A percentile compares a stretch with the other conserved stretches of the same genome.
These are phyloP conservation scores for Odontarrhena argentea DNA, from an alignment of 345 rosid species.

Conservation along the genomic window DNA sequence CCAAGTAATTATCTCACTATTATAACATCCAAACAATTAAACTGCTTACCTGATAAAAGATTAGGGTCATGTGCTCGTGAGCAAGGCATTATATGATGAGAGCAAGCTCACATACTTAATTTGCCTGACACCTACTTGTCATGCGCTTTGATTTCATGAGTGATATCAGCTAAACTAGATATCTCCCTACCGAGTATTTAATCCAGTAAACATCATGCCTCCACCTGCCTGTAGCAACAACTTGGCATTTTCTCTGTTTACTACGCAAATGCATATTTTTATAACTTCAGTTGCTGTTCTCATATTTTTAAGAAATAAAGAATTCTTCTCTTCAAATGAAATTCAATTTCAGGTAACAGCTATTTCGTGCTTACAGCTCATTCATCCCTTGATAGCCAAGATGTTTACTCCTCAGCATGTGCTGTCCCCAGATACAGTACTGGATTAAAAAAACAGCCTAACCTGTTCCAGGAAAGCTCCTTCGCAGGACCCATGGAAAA, in stretches of 20 bases:
- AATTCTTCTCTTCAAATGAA: conserved; percentile 30
- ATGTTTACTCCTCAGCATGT: conserved; percentile 42
- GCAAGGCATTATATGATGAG: conserved; percentile 20
- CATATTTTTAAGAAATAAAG: not conserved
- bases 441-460: conserved; percentile 39
- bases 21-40: conserved; percentile 13
- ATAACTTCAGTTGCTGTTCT: conserved; percentile 6
- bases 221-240: not conserved
- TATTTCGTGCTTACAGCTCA: conserved; percentile 58
- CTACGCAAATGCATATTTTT: conserved; percentile 14
- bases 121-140: conserved; percentile 11
- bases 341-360: conserved; percentile 60
- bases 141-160: not conserved
- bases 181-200: conserved; percentile 12
- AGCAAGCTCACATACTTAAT: conserved; percentile 2
- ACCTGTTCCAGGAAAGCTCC: conserved; percentile 49
- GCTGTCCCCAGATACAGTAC: conserved; percentile 49
- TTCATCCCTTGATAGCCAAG: conserved; percentile 51
- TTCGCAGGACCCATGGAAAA: conserved; percentile 40
- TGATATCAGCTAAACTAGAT: conserved; percentile 18
- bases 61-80: conserved; percentile 29
- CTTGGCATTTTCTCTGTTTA: conserved; percentile 12
- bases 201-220: conserved; percentile 10
- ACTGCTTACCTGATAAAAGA: conserved; percentile 28
- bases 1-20: conserved; percentile 14